These are phyloP conservation scores for Candida tropicalis DNA, from an alignment of 1,139 yeast species.

Conservation along the genomic window DNA sequence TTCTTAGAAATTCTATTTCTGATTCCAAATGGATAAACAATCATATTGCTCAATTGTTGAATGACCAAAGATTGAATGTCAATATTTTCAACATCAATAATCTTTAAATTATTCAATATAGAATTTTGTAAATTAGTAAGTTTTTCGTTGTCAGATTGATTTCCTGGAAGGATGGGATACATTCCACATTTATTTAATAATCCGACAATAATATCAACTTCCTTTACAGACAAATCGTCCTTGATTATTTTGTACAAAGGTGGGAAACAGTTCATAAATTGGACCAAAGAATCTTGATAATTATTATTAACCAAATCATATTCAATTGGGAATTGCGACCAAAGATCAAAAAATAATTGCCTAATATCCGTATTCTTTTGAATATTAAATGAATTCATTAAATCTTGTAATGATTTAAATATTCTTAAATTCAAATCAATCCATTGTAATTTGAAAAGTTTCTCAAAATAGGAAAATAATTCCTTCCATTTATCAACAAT, in stretches of 20 bases:
- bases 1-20: constrained; percentile 52
- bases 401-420: constrained; percentile 52
- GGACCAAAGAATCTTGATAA: constrained; percentile 60
- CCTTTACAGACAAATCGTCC: constrained; percentile 28
- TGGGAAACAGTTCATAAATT: constrained; percentile 53
- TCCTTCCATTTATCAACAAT: constrained; percentile 47
- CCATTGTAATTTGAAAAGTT: constrained; percentile 41
- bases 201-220: constrained; percentile 45
- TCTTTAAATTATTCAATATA: constrained; percentile 46
- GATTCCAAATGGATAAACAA: constrained; percentile 61
- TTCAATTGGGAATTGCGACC: constrained; percentile 62
- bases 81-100: constrained; percentile 33
- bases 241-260: constrained; percentile 41
- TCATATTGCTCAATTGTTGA: constrained; percentile 54
- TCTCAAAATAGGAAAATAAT: constrained; percentile 50
- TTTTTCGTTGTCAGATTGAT: constrained; percentile 29
- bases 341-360: constrained; percentile 56
- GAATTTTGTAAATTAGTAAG: constrained; percentile 60
- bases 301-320: constrained; percentile 55
- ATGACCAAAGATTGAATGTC: constrained; percentile 48
- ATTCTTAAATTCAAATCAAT: constrained; percentile 53
- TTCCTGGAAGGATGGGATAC: constrained; percentile 64
- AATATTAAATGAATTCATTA: constrained; percentile 40
- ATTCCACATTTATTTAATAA: constrained; percentile 62
- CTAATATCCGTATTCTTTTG: constrained; percentile 28